phyloP scores from a whole-genome alignment of 2,329 filamentous ascomycete species.

The Trichothecium roseum region DNA sequence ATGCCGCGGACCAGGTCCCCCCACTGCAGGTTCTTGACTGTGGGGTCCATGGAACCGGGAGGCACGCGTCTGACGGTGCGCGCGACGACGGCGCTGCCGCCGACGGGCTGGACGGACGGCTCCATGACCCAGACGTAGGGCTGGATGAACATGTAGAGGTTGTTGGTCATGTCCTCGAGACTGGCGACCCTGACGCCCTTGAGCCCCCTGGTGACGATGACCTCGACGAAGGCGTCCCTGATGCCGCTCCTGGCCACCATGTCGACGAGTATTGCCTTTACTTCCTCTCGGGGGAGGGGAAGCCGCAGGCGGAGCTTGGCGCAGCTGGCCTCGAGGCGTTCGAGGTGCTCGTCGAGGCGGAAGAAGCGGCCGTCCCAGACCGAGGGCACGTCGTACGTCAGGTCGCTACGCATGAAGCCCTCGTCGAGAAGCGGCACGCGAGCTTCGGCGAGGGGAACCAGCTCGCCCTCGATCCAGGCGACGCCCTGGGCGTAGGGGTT shows the following conservation, averaged over 20 bases:
- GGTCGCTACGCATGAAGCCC: slow-evolving; percentile 39
- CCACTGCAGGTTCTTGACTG: slow-evolving; percentile 42
- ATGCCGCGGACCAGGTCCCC: slow-evolving; percentile 34
- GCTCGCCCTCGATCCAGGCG: slow-evolving; percentile 33
- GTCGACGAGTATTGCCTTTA: slow-evolving; percentile 26
- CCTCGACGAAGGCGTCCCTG: slow-evolving; percentile 36
- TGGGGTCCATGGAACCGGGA: slow-evolving; percentile 36
- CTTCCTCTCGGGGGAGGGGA: slow-evolving; percentile 26
- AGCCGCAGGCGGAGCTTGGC: slow-evolving; percentile 32
- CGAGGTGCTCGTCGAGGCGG: slow-evolving; percentile 37
- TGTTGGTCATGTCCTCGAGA: slow-evolving; percentile 22
- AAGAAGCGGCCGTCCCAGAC: slow-evolving; percentile 43
- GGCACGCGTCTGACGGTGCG: slow-evolving; percentile 33
- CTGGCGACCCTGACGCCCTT: slow-evolving; percentile 25
- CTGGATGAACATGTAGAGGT: slow-evolving; percentile 36
- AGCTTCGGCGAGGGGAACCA: slow-evolving; percentile 32
- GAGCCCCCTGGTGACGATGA: slow-evolving; percentile 39
- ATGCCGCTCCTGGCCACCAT: slow-evolving; percentile 37
- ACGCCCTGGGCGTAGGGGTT: slow-evolving; percentile 32
- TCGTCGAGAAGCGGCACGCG: slow-evolving; percentile 39
- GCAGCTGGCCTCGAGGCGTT: slow-evolving; percentile 31
- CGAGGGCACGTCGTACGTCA: slow-evolving; percentile 40
- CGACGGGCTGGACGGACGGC: slow-evolving; percentile 26
- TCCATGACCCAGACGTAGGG: slow-evolving; percentile 42
- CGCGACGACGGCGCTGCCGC: slow-evolving; percentile 31